Evolutionary conservation across 2,329 filamentous ascomycete genomes (phyloP), one percentile per base, ranked within the genome.

Genomic region (Exophiala lecanii-corni): DNA sequence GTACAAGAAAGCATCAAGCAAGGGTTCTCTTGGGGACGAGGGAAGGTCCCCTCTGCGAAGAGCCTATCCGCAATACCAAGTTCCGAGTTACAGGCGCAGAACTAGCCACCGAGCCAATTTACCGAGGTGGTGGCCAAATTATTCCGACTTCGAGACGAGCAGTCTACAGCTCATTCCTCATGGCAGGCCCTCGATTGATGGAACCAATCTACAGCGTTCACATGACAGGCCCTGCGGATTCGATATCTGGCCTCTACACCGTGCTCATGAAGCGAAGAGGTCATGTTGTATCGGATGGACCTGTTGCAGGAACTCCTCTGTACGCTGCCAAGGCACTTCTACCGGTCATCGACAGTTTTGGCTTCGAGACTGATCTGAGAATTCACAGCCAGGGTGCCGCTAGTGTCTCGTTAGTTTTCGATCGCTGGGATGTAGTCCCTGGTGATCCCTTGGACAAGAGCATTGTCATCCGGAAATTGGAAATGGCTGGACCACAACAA

Each of bases 41-140:
- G 51, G 92, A 98, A 77, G 92, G 92, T 1, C 92, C 92, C 13
- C 74, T 98, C 18, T 97, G 92, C 64, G 92, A 98, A 83, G 92
- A 98, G 71, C 92, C 92, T 23, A 97, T 98, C 60, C 89, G 92
- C 57, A 98, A 98, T 67, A 88, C 88, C 56, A 96, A 95, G 62
- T 98, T 98, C 76, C 88, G 89, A 62, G 81, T 98, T 59, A 97
- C 89, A 49, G 91, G 97, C 61, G 80, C 95, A 41, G 75, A 84
- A 31, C 76, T 98, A 15, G 91, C 89, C 9, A 76, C 81, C 39
- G 89, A 97, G 67, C 85, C 91, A 39, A 97, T 98, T 60, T 94
- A 89, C 73, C 81, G 92, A 39, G 92, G 92, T 44, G 91, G 91
- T 55, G 92, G 92, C 33, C 92, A 98, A 65, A 94, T 98, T 61